phyloP scores from a whole-genome alignment of 371 early-diverging fungal species.

The Catenaria anguillulae region DNA sequence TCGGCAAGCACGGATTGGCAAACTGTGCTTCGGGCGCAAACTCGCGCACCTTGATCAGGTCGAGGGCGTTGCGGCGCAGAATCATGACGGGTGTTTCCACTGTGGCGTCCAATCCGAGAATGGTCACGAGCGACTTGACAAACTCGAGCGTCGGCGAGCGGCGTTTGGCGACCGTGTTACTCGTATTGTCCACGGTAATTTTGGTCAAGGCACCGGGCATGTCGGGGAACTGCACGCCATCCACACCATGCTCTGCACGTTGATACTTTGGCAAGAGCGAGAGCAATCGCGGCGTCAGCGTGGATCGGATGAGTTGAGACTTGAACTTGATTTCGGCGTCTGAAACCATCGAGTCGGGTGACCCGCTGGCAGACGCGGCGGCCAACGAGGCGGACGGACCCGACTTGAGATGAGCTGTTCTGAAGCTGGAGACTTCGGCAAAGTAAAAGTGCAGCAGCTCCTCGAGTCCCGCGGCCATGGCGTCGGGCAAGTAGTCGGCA shows the following conservation, averaged over 20 bases:
- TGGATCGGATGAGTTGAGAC: constrained; percentile 27
- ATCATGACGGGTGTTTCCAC: constrained; percentile 48
- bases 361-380: constrained; percentile 33
- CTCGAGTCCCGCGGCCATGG: constrained; percentile 50
- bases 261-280: constrained; percentile 22
- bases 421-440: constrained; percentile 10
- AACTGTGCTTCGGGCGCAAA: constrained; percentile 61
- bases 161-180: constrained; percentile 32
- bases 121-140: constrained; percentile 50
- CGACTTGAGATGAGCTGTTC: too few relatives aligned
- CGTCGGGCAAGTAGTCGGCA: constrained; percentile 61
- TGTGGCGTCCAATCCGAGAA: constrained; percentile 50
- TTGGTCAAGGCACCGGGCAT: neutral
- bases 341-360: too few relatives aligned
- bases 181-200: too few relatives aligned
- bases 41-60: constrained; percentile 55
- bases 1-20: constrained; percentile 55
- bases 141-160: constrained; percentile 55
- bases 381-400: constrained; percentile 15
- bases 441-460: constrained; percentile 49
- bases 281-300: constrained; percentile 33
- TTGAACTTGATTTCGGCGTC: constrained; percentile 17
- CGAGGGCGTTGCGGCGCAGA: constrained; percentile 59
- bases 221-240: neutral
- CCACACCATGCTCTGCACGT: constrained; percentile 7